A percentile compares a stretch with the other conserved stretches of the same genome.
Conservation (phyloP, 441 rosid species). For the Raphanus hybrid region DNA sequence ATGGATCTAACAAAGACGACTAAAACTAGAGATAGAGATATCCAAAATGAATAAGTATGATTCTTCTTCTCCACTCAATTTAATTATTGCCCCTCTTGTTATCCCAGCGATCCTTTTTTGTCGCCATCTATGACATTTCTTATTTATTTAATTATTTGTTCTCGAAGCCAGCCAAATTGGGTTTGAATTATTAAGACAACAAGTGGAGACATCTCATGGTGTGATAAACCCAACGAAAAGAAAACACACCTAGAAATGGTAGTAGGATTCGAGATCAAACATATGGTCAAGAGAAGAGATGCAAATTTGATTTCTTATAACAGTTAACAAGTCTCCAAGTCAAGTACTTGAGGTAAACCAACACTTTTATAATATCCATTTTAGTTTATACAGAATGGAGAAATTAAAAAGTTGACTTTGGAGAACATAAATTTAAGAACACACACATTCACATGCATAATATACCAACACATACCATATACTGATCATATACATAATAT, state of each 20-base stretch:
- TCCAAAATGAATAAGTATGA: not conserved
- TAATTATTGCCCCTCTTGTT: slow-evolving; percentile 12
- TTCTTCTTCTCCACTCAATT: not conserved
- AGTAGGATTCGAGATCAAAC: no score
- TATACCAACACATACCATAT: not conserved
- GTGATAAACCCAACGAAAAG: not conserved
- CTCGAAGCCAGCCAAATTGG: not conserved
- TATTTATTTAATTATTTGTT: not conserved
- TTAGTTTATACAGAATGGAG: not conserved
- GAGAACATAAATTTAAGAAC: not conserved
- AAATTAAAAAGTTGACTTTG: not conserved
- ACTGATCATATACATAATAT: not conserved
- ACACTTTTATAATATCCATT: no score
- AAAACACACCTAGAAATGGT: not conserved
- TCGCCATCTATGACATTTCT: not conserved
- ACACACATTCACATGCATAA: not conserved
- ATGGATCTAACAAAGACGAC: not conserved
- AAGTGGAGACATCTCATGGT: slow-evolving; percentile 9
- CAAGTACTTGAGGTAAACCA: no score
- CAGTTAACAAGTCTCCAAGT: no score
- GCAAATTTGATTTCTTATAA: no score
- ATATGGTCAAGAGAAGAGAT: no score
- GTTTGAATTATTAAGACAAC: not conserved
- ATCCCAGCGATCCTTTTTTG: not conserved
- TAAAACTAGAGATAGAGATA: not conserved